phyloP scores from a whole-genome alignment of 2,329 filamentous ascomycete genomes.

The Fusarium euwallaceae region DNA sequence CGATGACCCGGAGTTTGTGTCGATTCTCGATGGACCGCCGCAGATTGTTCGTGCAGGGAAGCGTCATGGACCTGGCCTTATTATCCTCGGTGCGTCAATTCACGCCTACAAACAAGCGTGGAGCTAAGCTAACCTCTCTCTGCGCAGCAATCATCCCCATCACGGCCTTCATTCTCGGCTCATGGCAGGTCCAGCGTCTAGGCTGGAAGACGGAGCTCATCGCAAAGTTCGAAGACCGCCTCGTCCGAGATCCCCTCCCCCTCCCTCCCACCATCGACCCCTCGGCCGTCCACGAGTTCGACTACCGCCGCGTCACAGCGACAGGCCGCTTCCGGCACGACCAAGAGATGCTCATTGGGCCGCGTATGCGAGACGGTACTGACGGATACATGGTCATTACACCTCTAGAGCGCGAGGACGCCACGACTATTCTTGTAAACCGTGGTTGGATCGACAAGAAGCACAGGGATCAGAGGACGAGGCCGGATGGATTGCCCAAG shows the following conservation, averaged over 20 bases:
- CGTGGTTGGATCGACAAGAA: conserved; percentile 92
- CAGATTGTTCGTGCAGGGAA: conserved; percentile 81
- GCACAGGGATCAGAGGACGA: conserved; percentile 73
- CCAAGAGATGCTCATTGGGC: conserved; percentile 95
- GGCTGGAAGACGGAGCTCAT: conserved; percentile 95
- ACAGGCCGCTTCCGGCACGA: conserved; percentile 84
- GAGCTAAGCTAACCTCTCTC: not conserved
- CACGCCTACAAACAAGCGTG: not conserved
- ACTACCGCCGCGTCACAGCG: conserved; percentile 87
- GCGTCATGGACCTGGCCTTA: conserved; percentile 82
- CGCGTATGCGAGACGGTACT: conserved; percentile 87
- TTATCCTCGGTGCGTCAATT: conserved; percentile 73
- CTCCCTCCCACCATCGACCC: conserved; percentile 88
- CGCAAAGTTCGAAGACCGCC: conserved; percentile 90
- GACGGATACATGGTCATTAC: conserved; percentile 94
- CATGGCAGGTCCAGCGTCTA: conserved; percentile 95
- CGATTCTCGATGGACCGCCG: conserved; percentile 88
- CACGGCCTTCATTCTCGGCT: conserved; percentile 89
- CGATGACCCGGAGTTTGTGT: conserved; percentile 85
- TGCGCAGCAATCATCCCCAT: conserved; percentile 82
- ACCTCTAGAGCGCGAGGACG: conserved; percentile 80
- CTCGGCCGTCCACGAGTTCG: conserved; percentile 86
- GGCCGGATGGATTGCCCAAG: conserved; percentile 74
- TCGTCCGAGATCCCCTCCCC: conserved; percentile 87
- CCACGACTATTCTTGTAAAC: conserved; percentile 85